Evolutionary conservation across 148 eudicot species (phyloP).

Genomic region (Diospyros lotus): DNA sequence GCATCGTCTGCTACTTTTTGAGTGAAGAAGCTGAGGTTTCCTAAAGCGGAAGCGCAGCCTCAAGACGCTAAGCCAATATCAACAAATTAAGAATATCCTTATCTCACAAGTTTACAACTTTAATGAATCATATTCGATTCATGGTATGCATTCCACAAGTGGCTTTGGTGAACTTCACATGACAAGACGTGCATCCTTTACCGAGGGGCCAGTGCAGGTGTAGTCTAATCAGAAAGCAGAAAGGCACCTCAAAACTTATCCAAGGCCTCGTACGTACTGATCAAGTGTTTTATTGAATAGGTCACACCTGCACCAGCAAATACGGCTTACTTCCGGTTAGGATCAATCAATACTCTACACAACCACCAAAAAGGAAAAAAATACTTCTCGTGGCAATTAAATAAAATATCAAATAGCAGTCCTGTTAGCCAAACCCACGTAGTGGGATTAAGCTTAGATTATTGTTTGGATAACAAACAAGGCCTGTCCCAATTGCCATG

Average conservation of each 20-base stretch:
- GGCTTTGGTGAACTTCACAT: too few relatives aligned
- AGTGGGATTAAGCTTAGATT: too few relatives aligned
- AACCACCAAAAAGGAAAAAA: not conserved
- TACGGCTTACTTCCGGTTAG: not conserved
- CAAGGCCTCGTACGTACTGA: constrained; percentile 93
- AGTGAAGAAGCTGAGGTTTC: too few relatives aligned
- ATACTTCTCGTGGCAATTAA: not conserved
- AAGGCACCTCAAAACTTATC: constrained; percentile 27
- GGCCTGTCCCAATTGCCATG: not conserved
- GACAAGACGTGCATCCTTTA: not conserved
- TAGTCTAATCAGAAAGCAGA: not conserved
- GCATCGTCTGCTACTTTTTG: too few relatives aligned
- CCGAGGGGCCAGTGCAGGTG: not conserved
- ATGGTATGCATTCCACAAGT: too few relatives aligned
- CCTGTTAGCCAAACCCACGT: too few relatives aligned
- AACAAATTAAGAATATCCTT: too few relatives aligned
- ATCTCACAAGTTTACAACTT: too few relatives aligned
- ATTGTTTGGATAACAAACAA: not conserved
- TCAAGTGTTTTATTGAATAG: constrained; percentile 80
- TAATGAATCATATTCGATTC: too few relatives aligned
- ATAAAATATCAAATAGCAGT: not conserved
- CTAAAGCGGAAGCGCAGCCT: too few relatives aligned
- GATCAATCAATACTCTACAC: not conserved
- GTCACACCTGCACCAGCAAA: constrained; percentile 55
- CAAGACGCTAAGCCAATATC: too few relatives aligned